Percentiles rank a stretch among this genome's conserved stretches.
Conservation (phyloP, 768 basidiomycete genomes). For the Lactarius hatsudake region DNA sequence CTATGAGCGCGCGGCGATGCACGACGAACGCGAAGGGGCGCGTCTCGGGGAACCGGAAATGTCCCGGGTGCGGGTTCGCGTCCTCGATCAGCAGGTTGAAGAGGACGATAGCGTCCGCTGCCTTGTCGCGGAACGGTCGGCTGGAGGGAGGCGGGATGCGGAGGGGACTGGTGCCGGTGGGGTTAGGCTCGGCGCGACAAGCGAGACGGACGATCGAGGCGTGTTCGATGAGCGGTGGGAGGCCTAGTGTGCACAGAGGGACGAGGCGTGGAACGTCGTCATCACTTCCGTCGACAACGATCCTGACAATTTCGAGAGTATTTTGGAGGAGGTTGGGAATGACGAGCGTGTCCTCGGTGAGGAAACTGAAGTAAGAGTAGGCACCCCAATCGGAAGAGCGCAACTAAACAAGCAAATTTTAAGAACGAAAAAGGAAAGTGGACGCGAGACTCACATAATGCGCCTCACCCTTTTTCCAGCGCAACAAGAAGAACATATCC, state of each 20-base stretch:
- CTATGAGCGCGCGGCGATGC: conserved; percentile 29
- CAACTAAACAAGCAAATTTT: conserved; percentile 7
- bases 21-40: conserved; percentile 30
- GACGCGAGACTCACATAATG: conserved; percentile 27
- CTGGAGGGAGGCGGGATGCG: not conserved
- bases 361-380: conserved; percentile 32
- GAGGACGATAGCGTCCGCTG: conserved; percentile 30
- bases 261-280: conserved; percentile 13
- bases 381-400: conserved; percentile 18
- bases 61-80: not conserved
- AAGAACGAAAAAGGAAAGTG: not conserved
- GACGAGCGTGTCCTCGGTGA: conserved; percentile 30
- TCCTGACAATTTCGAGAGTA: conserved; percentile 29
- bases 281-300: conserved; percentile 1
- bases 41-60: conserved; percentile 15
- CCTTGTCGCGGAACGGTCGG: conserved; percentile 30
- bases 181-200: conserved; percentile 34
- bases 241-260: conserved; percentile 26
- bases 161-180: conserved; percentile 4
- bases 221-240: conserved; percentile 24
- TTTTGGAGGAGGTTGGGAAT: conserved; percentile 30
- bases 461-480: conserved; percentile 33
- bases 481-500: conserved; percentile 28
- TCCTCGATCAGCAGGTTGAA: conserved; percentile 28
- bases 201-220: conserved; percentile 29